Evolutionary conservation across 2,329 filamentous ascomycete species (phyloP).

Genomic region (Neonectria punicea): DNA sequence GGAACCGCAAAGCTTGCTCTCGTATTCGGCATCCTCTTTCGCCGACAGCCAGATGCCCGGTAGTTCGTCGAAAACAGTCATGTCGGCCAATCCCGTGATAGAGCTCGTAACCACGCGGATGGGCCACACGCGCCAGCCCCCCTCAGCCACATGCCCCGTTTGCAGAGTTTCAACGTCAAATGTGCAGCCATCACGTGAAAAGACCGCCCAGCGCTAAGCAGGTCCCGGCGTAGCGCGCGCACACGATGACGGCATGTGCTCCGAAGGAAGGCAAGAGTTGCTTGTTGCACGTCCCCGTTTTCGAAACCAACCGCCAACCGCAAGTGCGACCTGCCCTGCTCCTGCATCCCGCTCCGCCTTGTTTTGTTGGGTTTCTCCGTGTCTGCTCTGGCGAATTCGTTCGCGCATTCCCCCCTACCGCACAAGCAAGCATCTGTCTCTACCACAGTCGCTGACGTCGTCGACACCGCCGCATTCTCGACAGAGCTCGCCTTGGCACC

Average conservation of each 20-base stretch:
- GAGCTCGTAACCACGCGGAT: constrained; percentile 16
- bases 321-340: constrained; percentile 6
- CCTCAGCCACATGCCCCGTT: constrained; percentile 14
- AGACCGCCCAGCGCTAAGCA: constrained; percentile 28
- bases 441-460: not conserved
- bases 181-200: constrained; percentile 35
- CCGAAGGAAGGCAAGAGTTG: constrained; percentile 37
- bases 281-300: constrained; percentile 32
- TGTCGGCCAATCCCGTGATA: constrained; percentile 10
- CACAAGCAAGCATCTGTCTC: constrained; percentile 1
- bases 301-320: constrained; percentile 20
- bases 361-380: constrained; percentile 15
- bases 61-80: not conserved
- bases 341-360: constrained; percentile 19
- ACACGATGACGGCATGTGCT: constrained; percentile 44
- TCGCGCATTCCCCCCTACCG: not conserved
- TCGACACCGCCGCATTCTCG: constrained; percentile 23
- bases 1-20: not conserved
- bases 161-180: not conserved
- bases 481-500: constrained; percentile 20
- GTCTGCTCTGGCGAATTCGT: not conserved
- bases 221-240: constrained; percentile 35
- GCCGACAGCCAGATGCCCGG: not conserved
- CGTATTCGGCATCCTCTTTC: constrained; percentile 1
- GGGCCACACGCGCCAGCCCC: constrained; percentile 13